These are phyloP conservation scores for Phytophthora agathidicida DNA, from an alignment of 352 stramenopile genomes.

Conservation along the genomic window DNA sequence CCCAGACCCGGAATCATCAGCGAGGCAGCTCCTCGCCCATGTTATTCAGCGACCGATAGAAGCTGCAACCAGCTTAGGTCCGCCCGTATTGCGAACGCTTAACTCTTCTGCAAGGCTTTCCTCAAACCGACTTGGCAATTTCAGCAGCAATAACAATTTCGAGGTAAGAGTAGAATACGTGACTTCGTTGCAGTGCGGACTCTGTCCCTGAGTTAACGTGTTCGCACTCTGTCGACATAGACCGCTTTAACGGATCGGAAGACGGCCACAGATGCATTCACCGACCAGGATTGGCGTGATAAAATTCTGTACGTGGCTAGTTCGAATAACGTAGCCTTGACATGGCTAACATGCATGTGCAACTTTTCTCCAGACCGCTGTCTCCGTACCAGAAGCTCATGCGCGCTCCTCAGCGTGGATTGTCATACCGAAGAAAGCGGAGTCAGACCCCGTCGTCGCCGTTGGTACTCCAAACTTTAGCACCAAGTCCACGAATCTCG, in stretches of 20 bases:
- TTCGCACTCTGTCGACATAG: not conserved
- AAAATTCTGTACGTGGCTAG: conserved; percentile 40
- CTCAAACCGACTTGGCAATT: conserved; percentile 2
- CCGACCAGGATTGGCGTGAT: conserved; percentile 41
- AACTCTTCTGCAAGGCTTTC: not conserved
- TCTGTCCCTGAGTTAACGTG: not conserved
- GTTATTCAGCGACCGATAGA: conserved; percentile 32
- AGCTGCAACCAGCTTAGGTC: conserved; percentile 19
- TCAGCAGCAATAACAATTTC: conserved; percentile 22
- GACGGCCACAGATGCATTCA: not conserved
- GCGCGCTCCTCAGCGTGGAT: conserved; percentile 17
- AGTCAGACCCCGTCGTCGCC: conserved; percentile 20
- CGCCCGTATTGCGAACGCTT: conserved; percentile 21
- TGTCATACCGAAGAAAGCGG: conserved; percentile 28
- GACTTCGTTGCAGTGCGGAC: not conserved
- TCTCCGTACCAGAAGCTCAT: conserved; percentile 37
- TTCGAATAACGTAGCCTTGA: not conserved
- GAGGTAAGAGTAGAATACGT: conserved; percentile 14
- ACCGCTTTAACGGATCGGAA: not conserved
- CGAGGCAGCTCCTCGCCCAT: conserved; percentile 29
- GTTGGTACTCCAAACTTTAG: conserved; percentile 30
- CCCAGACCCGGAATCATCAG: conserved; percentile 18
- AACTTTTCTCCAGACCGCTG: conserved; percentile 26
- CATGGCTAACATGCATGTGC: not conserved
- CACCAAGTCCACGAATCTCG: conserved; percentile 27